Evolutionary conservation across 371 early-diverging fungal genomes (phyloP).

Genomic region (Sporodiniella umbellata): DNA sequence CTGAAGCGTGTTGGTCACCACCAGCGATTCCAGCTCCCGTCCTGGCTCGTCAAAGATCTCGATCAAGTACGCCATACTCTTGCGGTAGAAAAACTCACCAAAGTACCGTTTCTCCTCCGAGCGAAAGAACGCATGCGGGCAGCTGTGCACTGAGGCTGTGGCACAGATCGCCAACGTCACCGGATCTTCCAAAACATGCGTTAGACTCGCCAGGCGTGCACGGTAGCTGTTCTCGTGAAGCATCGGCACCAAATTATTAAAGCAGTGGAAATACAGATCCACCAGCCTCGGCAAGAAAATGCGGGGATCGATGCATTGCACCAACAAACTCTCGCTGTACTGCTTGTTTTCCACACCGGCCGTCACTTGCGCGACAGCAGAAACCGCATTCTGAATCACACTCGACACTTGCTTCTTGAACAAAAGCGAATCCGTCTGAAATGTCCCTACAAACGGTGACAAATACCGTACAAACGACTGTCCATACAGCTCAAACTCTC

Average conservation of each 20-base stretch:
- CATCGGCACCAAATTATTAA: constrained; percentile 4
- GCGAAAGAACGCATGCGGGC: not conserved
- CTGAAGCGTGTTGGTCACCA: not conserved
- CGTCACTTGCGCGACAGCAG: not conserved
- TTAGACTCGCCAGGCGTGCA: not conserved
- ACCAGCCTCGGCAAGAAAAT: constrained; percentile 1
- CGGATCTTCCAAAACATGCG: constrained; percentile 9
- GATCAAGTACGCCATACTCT: not conserved
- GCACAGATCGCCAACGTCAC: constrained; percentile 15
- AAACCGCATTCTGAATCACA: constrained; percentile 6
- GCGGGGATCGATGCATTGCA: not conserved
- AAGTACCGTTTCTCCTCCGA: not conserved
- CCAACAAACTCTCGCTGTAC: not conserved
- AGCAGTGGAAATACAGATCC: constrained; percentile 11
- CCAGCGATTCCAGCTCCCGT: not conserved
- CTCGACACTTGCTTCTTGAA: constrained; percentile 4
- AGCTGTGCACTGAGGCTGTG: not conserved
- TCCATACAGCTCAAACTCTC: constrained; percentile 11
- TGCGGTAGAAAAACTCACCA: not conserved
- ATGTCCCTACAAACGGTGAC: constrained; percentile 17
- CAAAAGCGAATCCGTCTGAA: not conserved
- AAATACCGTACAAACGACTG: constrained; percentile 10
- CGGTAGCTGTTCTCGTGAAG: constrained; percentile 17
- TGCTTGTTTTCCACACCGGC: not conserved
- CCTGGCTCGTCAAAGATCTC: constrained; percentile 7